These are phyloP conservation scores for Biancaea sappan DNA, from an alignment of 306 rosid genomes.

Conservation along the genomic window DNA sequence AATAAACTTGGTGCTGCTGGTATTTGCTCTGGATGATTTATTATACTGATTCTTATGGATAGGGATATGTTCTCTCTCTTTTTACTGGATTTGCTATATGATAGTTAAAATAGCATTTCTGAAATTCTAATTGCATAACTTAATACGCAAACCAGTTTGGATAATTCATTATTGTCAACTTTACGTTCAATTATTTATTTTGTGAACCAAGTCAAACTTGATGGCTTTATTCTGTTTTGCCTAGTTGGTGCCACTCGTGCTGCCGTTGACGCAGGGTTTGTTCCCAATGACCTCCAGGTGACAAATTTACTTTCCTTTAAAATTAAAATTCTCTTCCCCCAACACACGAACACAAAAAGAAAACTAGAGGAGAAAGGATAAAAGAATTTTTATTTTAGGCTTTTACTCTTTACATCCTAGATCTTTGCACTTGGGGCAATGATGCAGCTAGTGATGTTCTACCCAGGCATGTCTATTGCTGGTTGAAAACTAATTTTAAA, in stretches of 20 bases:
- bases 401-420: constrained; percentile 24
- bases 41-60: constrained; percentile 22
- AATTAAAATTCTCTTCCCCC: not conserved
- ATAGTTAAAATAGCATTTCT: not conserved
- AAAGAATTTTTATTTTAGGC: constrained; percentile 9
- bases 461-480: no score
- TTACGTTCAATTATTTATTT: constrained; percentile 12
- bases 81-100: not conserved
- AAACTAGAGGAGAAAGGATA: constrained; percentile 10
- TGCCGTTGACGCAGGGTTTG: constrained; percentile 97
- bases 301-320: constrained; percentile 33
- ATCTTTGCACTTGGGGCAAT: no score
- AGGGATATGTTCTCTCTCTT: constrained; percentile 1
- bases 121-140: not conserved
- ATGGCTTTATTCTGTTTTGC: constrained; percentile 39
- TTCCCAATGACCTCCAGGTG: constrained; percentile 95
- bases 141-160: not conserved
- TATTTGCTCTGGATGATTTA: constrained; percentile 35
- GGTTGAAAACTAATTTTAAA: no score
- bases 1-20: constrained; percentile 93
- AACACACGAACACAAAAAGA: not conserved
- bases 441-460: no score
- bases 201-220: constrained; percentile 25
- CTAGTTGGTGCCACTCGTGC: constrained; percentile 96
- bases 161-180: constrained; percentile 8